Conservation (phyloP, 306 rosid species). For the Cicer cuneatum region DNA sequence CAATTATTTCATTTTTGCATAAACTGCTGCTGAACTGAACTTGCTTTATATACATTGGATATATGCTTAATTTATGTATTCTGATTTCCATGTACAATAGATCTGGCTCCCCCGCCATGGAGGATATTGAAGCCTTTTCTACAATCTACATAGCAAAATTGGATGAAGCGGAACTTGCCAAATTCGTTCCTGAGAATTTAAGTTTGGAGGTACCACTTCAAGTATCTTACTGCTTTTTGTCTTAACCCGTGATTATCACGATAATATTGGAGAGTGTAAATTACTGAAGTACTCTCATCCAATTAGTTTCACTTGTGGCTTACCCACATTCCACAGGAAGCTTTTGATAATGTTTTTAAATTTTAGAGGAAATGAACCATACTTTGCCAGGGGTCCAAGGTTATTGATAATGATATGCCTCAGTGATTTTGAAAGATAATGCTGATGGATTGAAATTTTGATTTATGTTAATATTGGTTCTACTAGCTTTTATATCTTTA, state of each 20-base stretch:
- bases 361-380: constrained; percentile 25
- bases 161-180: constrained; percentile 82
- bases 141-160: constrained; percentile 65
- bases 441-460: constrained; percentile 9
- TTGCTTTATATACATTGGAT: constrained; percentile 17
- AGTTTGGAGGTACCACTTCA: constrained; percentile 72
- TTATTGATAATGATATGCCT: constrained; percentile 19
- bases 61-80: constrained; percentile 36
- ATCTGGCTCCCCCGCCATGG: constrained; percentile 93
- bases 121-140: constrained; percentile 88
- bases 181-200: constrained; percentile 80
- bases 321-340: neutral
- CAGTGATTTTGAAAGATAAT: constrained; percentile 16
- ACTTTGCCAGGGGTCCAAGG: neutral
- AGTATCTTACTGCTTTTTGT: constrained; percentile 29
- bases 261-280: constrained; percentile 28
- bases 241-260: constrained; percentile 15
- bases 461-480: constrained; percentile 4
- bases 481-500: constrained; percentile 32
- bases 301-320: constrained; percentile 18
- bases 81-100: constrained; percentile 52
- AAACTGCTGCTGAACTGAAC: constrained; percentile 37
- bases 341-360: neutral
- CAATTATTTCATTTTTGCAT: constrained; percentile 3
- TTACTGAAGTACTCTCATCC: constrained; percentile 4